phyloP scores from a whole-genome alignment of 2,329 filamentous ascomycete genomes.

The Tolypocladium pustulatum region DNA sequence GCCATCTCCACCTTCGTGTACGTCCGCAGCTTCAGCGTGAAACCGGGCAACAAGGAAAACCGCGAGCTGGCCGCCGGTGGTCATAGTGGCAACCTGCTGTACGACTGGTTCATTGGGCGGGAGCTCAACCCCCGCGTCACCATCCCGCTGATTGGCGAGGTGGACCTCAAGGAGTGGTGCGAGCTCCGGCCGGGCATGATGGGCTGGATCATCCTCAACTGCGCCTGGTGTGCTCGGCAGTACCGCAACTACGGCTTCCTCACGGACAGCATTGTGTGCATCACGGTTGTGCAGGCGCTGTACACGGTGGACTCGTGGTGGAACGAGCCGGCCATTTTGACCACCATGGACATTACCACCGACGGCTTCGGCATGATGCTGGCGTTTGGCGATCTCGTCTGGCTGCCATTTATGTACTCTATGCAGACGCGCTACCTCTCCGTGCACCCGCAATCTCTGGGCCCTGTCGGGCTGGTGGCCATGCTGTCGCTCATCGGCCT shows the following conservation, averaged over 20 bases:
- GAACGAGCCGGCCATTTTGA: slow-evolving; percentile 82
- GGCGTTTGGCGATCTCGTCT: slow-evolving; percentile 81
- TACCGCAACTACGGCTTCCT: slow-evolving; percentile 76
- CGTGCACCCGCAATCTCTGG: slow-evolving; percentile 71
- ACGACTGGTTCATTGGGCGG: slow-evolving; percentile 95
- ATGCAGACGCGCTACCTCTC: slow-evolving; percentile 78
- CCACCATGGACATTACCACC: slow-evolving; percentile 86
- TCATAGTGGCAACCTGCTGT: slow-evolving; percentile 72
- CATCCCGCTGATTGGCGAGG: slow-evolving; percentile 68
- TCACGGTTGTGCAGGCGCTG: slow-evolving; percentile 65
- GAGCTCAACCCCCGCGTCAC: slow-evolving; percentile 84
- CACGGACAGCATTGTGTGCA: slow-evolving; percentile 75
- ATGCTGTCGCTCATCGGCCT: slow-evolving; percentile 57
- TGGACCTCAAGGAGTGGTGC: slow-evolving; percentile 85
- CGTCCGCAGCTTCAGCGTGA: slow-evolving; percentile 69
- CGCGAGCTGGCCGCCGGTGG: slow-evolving; percentile 78
- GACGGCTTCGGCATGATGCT: slow-evolving; percentile 97
- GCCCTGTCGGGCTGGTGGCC: slow-evolving; percentile 50
- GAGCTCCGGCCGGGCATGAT: slow-evolving; percentile 89
- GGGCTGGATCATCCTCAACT: slow-evolving; percentile 78
- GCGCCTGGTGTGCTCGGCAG: slow-evolving; percentile 77
- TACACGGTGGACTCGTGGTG: slow-evolving; percentile 79
- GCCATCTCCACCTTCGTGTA: slow-evolving; percentile 70
- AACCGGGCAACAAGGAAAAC: slow-evolving; percentile 57
- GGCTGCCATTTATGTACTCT: slow-evolving; percentile 86